Base-by-base conservation (phyloP, 148 eudicot genomes). In the Chenopodium album region DNA sequence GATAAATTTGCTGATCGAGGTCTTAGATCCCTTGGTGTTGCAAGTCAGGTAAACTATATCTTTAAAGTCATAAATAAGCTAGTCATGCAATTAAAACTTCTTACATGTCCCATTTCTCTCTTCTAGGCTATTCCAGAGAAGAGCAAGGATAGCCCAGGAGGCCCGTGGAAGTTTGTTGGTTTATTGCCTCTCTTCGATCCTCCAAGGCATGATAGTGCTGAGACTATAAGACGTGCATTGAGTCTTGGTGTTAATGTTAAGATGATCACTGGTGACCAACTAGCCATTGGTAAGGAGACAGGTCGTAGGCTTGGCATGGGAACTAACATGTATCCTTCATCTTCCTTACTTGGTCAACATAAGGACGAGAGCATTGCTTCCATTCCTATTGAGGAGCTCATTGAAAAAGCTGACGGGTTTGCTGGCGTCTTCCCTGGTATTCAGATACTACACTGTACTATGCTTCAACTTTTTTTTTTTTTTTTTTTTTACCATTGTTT, bases 211-310 rank as follows among this genome's bases (percentile, higher is more conserved):
- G 97, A 93, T 80, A 93, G 97, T 87, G 93, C 91, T 23, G 97
- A 92, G 75, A 93, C 97, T 31, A 93, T 93, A 71, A 89, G 86
- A 32, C 94, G 91, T 26, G 97, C 97, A 68, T 86, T 93, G 41
- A 52, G 81, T 85, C 97, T 93, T 76, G 94, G 97, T 76, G 97
- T 93, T 79, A 93, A 93, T 77, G 97, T 93, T n/a, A 93, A 93
- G 90, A 93, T 93, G 97, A 93, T 93, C 73, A 93, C 97, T 13
- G 97, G 97, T 80, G 97, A 93, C 83, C 97, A 93, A 85, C 85
- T 93, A 63, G 97, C 97, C 60, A 93, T 93, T 31, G 97, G 86
- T 44, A 93, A 93, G 79, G 97, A 93, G 84, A 93, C 97, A 11
- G 92, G 94, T 7, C 92, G 97, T 10, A 89, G 97, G 84, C 90